Evolutionary conservation across 768 basidiomycete genomes (phyloP), one percentile per base, ranked within the genome.

Genomic region (Suillus subaureus): DNA sequence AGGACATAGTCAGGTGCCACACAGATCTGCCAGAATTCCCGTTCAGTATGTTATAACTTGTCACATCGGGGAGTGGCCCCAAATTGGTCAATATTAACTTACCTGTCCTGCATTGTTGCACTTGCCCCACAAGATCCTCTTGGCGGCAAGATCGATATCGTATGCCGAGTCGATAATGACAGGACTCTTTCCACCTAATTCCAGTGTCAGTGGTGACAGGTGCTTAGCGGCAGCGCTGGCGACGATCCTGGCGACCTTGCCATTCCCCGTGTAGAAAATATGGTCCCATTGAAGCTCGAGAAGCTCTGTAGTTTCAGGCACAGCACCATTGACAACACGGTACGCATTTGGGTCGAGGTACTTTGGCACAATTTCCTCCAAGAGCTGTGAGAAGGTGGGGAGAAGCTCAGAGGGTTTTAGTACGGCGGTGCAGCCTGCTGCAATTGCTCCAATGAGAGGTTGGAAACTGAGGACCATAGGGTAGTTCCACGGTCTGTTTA

Each of bases 111-210:
- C 80, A 67, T 92, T 92, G 64, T 77, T 80, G 11, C 78, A 78
- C 74, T 92, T 92, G 1, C 87, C 90, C 83, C 85, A 89, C 33
- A 91, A 74, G 40, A 90, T 82, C 9, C 91, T 83, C 70, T 84
- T 85, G 4, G 90, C 91, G 0, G 86, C 83, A 39, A 88, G 66
- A 6, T 81, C 75, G 68, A 87, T 68, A 49, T 81, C 79, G 67
- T 74, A 75, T 28, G 78, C 75, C 8, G 79, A 64, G 61, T 82
- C 82, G 47, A 88, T 73, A 28, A 85, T 65, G 3, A 81, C 83
- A 3, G 84, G 82, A 40, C 77, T 80, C 74, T 85, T 85, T 35
- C 80, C 81, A 47, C 75, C 75, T 33, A 75, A 69, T 49, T 75
- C 78, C 2, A 79, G 70, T 4, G 72, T 69, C 58, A 71, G 70